Percentiles rank a stretch among this genome's conserved stretches.
Evolutionary conservation across 208 protist species (phyloP).

Genomic region (Histomonas meleagridis): DNA sequence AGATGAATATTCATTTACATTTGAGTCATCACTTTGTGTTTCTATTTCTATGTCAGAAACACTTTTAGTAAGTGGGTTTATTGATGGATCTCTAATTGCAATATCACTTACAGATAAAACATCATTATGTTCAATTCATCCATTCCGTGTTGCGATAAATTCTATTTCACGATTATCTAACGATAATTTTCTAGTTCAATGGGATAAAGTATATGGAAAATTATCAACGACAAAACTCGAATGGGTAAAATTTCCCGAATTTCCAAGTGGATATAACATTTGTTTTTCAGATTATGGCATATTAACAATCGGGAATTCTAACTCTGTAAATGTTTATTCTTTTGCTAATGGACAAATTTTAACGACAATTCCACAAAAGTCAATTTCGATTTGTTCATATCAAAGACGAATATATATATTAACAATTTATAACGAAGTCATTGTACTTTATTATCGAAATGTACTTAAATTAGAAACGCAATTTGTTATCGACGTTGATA

Average conservation of each 20-base stretch:
- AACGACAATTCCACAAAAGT: not conserved
- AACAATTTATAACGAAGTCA: not conserved
- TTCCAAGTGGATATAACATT: not conserved
- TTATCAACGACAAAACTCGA: not conserved
- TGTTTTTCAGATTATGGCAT: not conserved
- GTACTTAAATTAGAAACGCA: not conserved
- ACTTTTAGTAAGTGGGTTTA: not conserved
- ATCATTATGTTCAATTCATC: not conserved
- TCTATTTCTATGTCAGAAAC: not conserved
- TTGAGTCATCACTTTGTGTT: not conserved
- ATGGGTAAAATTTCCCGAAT: not conserved
- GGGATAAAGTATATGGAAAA: not conserved
- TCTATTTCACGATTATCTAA: not conserved
- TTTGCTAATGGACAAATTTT: not conserved
- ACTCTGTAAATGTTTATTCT: not conserved
- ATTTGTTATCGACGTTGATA: not conserved
- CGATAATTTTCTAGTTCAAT: not conserved
- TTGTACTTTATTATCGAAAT: not conserved
- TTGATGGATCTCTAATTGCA: not conserved
- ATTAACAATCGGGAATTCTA: not conserved
- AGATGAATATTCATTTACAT: not conserved
- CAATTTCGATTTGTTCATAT: not conserved
- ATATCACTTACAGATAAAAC: not conserved
- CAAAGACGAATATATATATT: not conserved
- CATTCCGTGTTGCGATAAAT: not conserved